phyloP scores from a whole-genome alignment of 2,329 filamentous ascomycete genomes.

The Sporothrix euskadiensis region DNA sequence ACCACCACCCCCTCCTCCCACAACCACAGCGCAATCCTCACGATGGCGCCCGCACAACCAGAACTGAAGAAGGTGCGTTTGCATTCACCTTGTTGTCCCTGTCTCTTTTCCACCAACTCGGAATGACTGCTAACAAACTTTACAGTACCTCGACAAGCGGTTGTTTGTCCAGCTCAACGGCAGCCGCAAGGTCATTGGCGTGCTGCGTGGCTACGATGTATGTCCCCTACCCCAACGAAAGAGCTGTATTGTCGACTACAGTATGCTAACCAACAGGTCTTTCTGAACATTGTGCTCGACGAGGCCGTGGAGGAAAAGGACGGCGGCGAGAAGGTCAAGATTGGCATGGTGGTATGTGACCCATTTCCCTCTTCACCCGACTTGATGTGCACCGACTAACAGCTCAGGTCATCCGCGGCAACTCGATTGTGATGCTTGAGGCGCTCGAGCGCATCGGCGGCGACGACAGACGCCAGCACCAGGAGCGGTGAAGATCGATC shows the following conservation, averaged over 20 bases:
- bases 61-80: conserved; percentile 89
- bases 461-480: conserved; percentile 47
- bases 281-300: conserved; percentile 96
- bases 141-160: conserved; percentile 97
- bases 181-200: conserved; percentile 93
- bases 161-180: conserved; percentile 97
- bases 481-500: background rate
- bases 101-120: no score
- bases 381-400: background rate
- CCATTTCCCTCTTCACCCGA: no score
- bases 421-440: conserved; percentile 98
- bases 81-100: background rate
- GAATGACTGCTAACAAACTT: background rate
- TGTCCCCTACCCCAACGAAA: conserved; percentile 37
- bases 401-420: conserved; percentile 85
- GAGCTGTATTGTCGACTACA: background rate
- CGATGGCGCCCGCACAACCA: conserved; percentile 97
- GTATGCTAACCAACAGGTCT: conserved; percentile 64
- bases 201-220: conserved; percentile 95
- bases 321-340: conserved; percentile 81
- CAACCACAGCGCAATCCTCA: conserved; percentile 40
- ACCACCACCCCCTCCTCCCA: background rate
- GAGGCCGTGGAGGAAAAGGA: conserved; percentile 94
- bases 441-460: conserved; percentile 69
- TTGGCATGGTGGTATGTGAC: conserved; percentile 82